Evolutionary conservation across 352 stramenopile species (phyloP).

Genomic region (Phytophthora brassicae): DNA sequence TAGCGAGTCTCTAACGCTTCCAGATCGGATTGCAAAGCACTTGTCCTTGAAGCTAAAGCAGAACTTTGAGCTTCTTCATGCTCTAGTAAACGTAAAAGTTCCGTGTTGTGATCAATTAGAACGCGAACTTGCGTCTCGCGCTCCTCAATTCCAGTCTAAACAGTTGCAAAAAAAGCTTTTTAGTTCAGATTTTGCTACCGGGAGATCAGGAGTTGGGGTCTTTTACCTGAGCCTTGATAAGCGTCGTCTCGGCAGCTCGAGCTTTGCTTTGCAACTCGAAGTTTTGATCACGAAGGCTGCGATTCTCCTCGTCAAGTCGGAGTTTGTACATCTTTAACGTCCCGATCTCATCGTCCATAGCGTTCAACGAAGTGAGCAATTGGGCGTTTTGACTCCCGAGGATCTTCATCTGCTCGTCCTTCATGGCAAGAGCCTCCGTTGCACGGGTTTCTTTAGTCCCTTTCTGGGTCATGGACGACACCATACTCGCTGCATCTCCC

Average conservation of each 20-base stretch:
- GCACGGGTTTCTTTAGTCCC: slow-evolving; percentile 87
- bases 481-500: slow-evolving; percentile 34
- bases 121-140: slow-evolving; percentile 93
- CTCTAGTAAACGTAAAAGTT: slow-evolving; percentile 94
- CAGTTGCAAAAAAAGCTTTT: too few species aligned
- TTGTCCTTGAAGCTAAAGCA: slow-evolving; percentile 59
- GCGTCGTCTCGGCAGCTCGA: slow-evolving; percentile 82
- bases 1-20: slow-evolving; percentile 90
- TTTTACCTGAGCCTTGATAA: slow-evolving; percentile 71
- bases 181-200: too few species aligned
- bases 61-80: slow-evolving; percentile 91
- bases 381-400: slow-evolving; percentile 92
- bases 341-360: slow-evolving; percentile 80
- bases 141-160: slow-evolving; percentile 74
- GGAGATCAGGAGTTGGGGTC: too few species aligned
- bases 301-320: slow-evolving; percentile 90
- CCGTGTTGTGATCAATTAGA: slow-evolving; percentile 95
- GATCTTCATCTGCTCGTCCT: slow-evolving; percentile 95
- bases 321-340: slow-evolving; percentile 61
- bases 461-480: slow-evolving; percentile 56
- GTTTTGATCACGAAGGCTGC: slow-evolving; percentile 89
- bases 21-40: slow-evolving; percentile 66
- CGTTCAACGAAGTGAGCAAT: slow-evolving; percentile 86
- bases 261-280: slow-evolving; percentile 92
- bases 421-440: slow-evolving; percentile 93